phyloP scores from a whole-genome alignment of 805 yeast genomes.

The Priceomyces melissophilus region DNA sequence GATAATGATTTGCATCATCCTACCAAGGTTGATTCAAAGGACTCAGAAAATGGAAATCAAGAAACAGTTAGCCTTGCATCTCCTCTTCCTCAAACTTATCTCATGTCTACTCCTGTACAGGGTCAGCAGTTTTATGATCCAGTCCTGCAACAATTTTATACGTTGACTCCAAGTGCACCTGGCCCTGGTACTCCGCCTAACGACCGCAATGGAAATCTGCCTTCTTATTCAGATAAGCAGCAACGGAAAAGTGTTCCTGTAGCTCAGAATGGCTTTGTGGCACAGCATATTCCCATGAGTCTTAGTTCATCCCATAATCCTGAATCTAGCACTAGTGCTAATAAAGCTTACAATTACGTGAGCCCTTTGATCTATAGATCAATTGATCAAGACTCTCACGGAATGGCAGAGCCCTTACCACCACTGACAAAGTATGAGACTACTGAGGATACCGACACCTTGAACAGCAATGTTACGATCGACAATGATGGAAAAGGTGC shows the following conservation, averaged over 20 bases:
- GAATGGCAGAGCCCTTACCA: too few species aligned
- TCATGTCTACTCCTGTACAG: constrained; percentile 15
- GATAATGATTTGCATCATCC: constrained; percentile 5
- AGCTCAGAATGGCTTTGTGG: too few species aligned
- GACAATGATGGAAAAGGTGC: background rate
- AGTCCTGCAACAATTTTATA: constrained; percentile 41
- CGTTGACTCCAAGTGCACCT: constrained; percentile 34
- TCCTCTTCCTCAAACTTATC: constrained; percentile 2
- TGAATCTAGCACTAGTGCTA: too few species aligned
- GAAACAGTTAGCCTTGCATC: background rate
- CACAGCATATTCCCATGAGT: too few species aligned
- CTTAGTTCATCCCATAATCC: too few species aligned
- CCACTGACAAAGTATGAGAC: background rate
- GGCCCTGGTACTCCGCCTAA: constrained; percentile 18
- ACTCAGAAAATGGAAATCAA: constrained; percentile 4
- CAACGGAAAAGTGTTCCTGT: constrained; percentile 1
- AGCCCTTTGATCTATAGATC: too few species aligned
- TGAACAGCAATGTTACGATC: constrained; percentile 3
- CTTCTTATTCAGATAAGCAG: constrained; percentile 11
- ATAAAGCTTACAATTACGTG: too few species aligned
- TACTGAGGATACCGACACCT: constrained; percentile 8
- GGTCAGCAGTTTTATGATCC: constrained; percentile 44
- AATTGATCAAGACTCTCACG: too few species aligned
- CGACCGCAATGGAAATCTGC: constrained; percentile 14
- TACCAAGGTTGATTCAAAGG: constrained; percentile 2